Base-by-base conservation (phyloP, 495 filamentous ascomycete genomes). In the Hyaloscypha variabilis region DNA sequence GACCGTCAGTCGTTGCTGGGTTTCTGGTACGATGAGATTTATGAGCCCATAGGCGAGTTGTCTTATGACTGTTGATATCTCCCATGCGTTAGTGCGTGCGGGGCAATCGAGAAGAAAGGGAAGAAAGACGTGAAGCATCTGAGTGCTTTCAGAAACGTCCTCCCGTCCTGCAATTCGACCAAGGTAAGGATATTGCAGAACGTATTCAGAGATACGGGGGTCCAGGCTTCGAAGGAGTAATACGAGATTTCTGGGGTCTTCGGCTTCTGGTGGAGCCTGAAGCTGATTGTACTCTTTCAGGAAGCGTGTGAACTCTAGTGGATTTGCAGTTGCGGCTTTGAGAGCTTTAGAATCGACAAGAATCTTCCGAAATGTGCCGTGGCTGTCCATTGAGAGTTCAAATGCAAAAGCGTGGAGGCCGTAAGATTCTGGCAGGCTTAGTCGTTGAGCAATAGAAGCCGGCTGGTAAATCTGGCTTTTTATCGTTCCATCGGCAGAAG, bases 21-120 rank as follows among this genome's bases (percentile, higher is more conserved):
- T 11, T 6, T 55, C 23, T 8, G 76, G 64, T 25, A 73, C 63
- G 6, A 78, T 74, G 3, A 73, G 31, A 66, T 86, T 84, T 55
- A 89, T 68, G 31, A 86, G 55, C 0, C 82, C 81, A 67, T 92
- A 93, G 1, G 81, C 88, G 26, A 92, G 68, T 24, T 75, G 71
- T 21, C 90, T 78, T 31, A 85, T 73, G 0, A 56, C 25, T 17
- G 79, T 81, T 59, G 87, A 88, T 14, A 79, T 66, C 60, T 79
- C 79, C 91, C 91, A 94, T 3, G 87, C 86, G 66, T 85, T 90
- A 42, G 80, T 79, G 42, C 85, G 79, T 6, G 77, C 59, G 39
- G 83, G 83, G 64, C 82, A 87, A 63, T 91, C 89, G 17, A 83
- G 72, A 1, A 90, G 69, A 31, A 83, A 75, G 0, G 86, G 82